phyloP scores from a whole-genome alignment of 108 stramenopile genomes.

The Cylindrotheca fusiformis region DNA sequence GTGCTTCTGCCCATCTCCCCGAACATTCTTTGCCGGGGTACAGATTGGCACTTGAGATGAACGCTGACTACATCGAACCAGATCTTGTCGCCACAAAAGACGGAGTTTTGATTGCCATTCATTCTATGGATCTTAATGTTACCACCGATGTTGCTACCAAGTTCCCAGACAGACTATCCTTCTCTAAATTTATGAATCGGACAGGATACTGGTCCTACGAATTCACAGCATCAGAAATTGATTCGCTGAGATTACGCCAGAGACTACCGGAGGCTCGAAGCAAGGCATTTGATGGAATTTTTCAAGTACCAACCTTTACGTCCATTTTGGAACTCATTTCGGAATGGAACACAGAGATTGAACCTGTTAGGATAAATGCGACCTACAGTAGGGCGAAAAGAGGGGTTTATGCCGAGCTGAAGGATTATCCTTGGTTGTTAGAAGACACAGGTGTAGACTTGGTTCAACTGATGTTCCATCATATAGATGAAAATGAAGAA shows the following conservation, averaged over 20 bases:
- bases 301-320: conserved; percentile 56
- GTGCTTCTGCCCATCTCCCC: conserved; percentile 72
- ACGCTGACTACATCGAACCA: conserved; percentile 81
- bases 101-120: conserved; percentile 51
- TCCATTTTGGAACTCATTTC: conserved; percentile 60
- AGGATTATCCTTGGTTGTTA: conserved; percentile 23
- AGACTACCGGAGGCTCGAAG: conserved; percentile 31
- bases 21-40: conserved; percentile 76
- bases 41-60: conserved; percentile 75
- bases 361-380: no score
- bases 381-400: no score
- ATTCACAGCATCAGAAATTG: conserved; percentile 65
- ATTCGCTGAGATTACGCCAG: conserved; percentile 50
- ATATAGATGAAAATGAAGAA: conserved; percentile 3
- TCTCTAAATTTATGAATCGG: conserved; percentile 16
- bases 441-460: conserved; percentile 4
- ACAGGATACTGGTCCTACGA: conserved; percentile 61
- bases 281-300: conserved; percentile 47
- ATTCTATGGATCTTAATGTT: conserved; percentile 58
- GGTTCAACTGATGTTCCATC: conserved; percentile 5
- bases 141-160: conserved; percentile 66
- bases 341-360: conserved; percentile 48
- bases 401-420: conserved; percentile 61
- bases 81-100: conserved; percentile 70
- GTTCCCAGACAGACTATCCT: conserved; percentile 30